Evolutionary conservation across 1,139 yeast genomes (phyloP).

Genomic region (Diutina sp.): DNA sequence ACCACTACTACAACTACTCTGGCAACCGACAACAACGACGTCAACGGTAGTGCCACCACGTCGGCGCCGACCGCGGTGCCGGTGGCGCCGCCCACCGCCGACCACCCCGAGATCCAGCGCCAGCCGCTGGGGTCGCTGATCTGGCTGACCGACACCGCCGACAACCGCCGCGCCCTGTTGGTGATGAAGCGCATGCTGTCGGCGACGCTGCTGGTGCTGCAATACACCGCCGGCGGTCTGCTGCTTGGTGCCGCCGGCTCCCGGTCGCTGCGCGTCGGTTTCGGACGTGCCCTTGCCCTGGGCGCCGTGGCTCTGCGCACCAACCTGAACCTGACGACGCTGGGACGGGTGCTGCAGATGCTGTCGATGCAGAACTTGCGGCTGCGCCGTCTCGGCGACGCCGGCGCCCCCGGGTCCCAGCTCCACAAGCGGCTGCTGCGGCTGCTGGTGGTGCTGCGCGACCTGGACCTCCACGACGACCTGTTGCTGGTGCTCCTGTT

Average conservation of each 20-base stretch:
- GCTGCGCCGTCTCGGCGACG: background rate
- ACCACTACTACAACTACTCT: background rate
- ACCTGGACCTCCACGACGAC: constrained; percentile 19
- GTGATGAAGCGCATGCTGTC: constrained; percentile 20
- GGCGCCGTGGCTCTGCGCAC: constrained; percentile 2
- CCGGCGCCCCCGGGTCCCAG: background rate
- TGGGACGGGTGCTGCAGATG: constrained; percentile 1
- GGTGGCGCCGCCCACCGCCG: constrained; percentile 3
- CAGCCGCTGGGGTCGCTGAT: constrained; percentile 22
- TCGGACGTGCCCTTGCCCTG: constrained; percentile 25
- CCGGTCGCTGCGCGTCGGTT: constrained; percentile 21
- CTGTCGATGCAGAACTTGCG: constrained; percentile 2
- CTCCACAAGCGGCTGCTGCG: constrained; percentile 14
- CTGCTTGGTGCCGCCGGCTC: constrained; percentile 3
- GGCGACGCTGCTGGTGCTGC: constrained; percentile 18
- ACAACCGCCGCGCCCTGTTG: constrained; percentile 15
- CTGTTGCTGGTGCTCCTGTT: constrained; percentile 23
- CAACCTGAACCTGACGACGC: background rate
- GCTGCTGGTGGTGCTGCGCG: constrained; percentile 22
- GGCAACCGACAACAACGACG: constrained; percentile 5
- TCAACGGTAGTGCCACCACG: background rate
- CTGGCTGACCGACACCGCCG: constrained; percentile 25
- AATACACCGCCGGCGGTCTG: constrained; percentile 11
- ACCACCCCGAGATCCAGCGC: constrained; percentile 12
- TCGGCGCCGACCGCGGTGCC: background rate